These are phyloP conservation scores for Calamus simplicifolius DNA, from an alignment of 176 grass and related monocot genomes.

Conservation along the genomic window DNA sequence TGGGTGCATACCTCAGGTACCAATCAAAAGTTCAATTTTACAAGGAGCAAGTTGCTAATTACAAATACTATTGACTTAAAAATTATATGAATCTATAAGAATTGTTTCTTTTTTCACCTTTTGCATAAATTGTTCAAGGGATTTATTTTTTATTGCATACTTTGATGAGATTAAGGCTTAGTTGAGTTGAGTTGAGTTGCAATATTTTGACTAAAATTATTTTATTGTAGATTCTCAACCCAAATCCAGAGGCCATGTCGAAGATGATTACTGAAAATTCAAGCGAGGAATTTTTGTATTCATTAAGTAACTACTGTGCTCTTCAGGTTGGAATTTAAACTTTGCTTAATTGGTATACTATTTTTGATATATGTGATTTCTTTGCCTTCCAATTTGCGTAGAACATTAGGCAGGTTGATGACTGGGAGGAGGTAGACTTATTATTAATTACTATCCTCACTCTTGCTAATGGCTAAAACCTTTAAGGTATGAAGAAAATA, in stretches of 20 bases:
- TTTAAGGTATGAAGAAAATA: too few species aligned
- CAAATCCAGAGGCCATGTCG: slow-evolving; percentile 98
- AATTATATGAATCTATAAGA: too few species aligned
- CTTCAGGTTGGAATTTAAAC: slow-evolving; percentile 68
- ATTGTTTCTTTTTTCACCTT: not conserved
- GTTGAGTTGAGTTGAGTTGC: not conserved
- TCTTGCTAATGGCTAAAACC: too few species aligned
- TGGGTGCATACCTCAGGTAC: slow-evolving; percentile 99
- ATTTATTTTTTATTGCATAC: slow-evolving; percentile 5
- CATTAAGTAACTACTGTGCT: slow-evolving; percentile 97
- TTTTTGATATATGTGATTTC: too few species aligned
- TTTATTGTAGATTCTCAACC: slow-evolving; percentile 82
- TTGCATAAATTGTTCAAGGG: not conserved
- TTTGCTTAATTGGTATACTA: not conserved
- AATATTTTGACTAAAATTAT: slow-evolving; percentile 1
- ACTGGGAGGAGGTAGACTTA: too few species aligned
- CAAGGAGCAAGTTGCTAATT: too few species aligned
- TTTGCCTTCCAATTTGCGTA: too few species aligned
- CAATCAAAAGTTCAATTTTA: not conserved
- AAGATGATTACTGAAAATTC: slow-evolving; percentile 93
- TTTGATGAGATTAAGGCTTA: not conserved
- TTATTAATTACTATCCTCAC: too few species aligned
- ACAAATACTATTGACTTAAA: too few species aligned
- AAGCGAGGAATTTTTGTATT: slow-evolving; percentile 93
- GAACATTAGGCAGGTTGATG: too few species aligned